Evolutionary conservation across 495 filamentous ascomycete genomes (phyloP).

Genomic region (Penicillium herquei): DNA sequence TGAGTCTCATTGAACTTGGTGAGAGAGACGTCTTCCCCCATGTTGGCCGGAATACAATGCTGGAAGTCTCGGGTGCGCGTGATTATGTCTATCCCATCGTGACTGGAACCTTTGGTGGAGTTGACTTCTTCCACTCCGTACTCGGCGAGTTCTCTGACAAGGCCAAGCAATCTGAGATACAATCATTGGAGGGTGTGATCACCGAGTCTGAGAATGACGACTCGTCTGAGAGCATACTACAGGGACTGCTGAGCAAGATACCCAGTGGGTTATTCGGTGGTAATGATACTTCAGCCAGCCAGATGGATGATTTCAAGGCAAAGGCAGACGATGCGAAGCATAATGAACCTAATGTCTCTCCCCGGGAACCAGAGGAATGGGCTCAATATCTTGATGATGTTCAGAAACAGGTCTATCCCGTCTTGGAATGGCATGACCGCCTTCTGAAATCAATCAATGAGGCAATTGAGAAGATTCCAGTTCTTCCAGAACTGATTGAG

Average conservation of each 20-base stretch:
- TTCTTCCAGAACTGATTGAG: slow-evolving; percentile 75
- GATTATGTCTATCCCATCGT: slow-evolving; percentile 70
- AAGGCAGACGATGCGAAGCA: slow-evolving; percentile 60
- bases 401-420: slow-evolving; percentile 74
- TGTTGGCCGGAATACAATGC: slow-evolving; percentile 67
- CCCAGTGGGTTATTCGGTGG: slow-evolving; percentile 72
- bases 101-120: slow-evolving; percentile 90
- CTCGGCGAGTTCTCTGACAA: slow-evolving; percentile 88
- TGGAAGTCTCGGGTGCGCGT: slow-evolving; percentile 63
- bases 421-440: slow-evolving; percentile 84
- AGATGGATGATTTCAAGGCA: slow-evolving; percentile 62
- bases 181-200: slow-evolving; percentile 77
- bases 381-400: slow-evolving; percentile 63
- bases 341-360: slow-evolving; percentile 56
- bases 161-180: slow-evolving; percentile 79
- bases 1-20: slow-evolving; percentile 80
- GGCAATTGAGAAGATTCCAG: slow-evolving; percentile 75
- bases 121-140: slow-evolving; percentile 84
- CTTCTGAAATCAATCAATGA: slow-evolving; percentile 74
- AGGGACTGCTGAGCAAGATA: slow-evolving; percentile 73
- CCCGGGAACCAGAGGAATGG: slow-evolving; percentile 74
- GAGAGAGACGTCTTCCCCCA: slow-evolving; percentile 80
- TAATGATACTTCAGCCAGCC: slow-evolving; percentile 59
- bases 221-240: slow-evolving; percentile 62
- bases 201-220: slow-evolving; percentile 49